These are phyloP conservation scores for Zymoseptoria tritici DNA, from an alignment of 2,329 filamentous ascomycete species.

Conservation along the genomic window DNA sequence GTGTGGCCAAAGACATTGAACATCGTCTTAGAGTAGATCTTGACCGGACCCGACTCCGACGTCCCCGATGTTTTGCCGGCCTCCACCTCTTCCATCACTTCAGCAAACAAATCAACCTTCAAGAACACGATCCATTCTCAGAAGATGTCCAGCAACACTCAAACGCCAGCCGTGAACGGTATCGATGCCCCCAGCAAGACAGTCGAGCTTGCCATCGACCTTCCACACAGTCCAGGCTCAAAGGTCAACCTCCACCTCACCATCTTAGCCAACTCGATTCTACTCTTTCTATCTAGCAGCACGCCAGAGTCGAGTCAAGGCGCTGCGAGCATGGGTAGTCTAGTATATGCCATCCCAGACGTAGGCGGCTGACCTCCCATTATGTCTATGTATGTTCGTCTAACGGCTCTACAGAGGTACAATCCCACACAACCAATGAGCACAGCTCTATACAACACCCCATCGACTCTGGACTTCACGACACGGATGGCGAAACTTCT, in stretches of 20 bases:
- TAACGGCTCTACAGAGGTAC: conserved; percentile 27
- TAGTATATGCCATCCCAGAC: conserved; percentile 89
- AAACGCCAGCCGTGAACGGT: conserved; percentile 22
- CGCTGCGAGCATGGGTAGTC: conserved; percentile 63
- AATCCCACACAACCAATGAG: conserved; percentile 56
- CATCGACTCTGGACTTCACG: conserved; percentile 77
- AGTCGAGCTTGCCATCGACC: conserved; percentile 49
- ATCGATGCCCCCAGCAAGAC: conserved; percentile 32
- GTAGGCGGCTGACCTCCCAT: conserved; percentile 44
- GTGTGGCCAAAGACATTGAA: background rate
- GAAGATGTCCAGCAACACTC: conserved; percentile 12
- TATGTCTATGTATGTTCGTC: background rate
- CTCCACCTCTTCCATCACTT: background rate
- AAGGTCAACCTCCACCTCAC: conserved; percentile 54
- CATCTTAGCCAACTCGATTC: conserved; percentile 43
- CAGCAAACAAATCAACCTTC: background rate
- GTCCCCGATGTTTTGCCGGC: background rate
- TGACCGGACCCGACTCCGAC: background rate
- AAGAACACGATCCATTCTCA: background rate
- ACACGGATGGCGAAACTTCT: conserved; percentile 76
- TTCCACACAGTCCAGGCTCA: conserved; percentile 51
- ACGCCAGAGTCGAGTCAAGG: conserved; percentile 34
- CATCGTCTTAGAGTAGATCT: background rate
- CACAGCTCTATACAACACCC: conserved; percentile 70
- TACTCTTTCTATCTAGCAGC: conserved; percentile 52